A percentile compares a stretch with the other conserved stretches of the same genome.
These are phyloP conservation scores for Spiromyces aspiralis DNA, from an alignment of 371 early-diverging fungal genomes.

Conservation along the genomic window DNA sequence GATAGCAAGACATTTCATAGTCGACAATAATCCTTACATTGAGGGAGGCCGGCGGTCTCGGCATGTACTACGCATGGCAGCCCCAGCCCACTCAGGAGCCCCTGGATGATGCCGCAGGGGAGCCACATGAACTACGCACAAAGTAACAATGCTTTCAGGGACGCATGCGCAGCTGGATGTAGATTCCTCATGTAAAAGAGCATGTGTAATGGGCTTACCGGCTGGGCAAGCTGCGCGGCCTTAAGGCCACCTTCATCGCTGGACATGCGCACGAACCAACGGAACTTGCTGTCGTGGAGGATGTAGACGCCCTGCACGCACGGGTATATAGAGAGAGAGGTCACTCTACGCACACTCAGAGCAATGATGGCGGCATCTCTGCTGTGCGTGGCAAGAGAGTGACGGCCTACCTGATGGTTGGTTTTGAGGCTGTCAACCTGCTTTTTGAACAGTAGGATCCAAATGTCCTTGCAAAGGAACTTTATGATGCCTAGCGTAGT, in stretches of 20 bases:
- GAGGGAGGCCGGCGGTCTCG: slow-evolving; percentile 71
- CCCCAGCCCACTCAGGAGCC: slow-evolving; percentile 78
- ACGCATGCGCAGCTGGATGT: neutral
- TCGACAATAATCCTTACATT: too few species aligned
- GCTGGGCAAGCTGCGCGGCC: slow-evolving; percentile 55
- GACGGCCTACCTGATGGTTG: slow-evolving; percentile 71
- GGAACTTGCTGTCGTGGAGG: slow-evolving; percentile 90
- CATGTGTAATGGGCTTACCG: slow-evolving; percentile 38
- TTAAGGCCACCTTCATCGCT: slow-evolving; percentile 55
- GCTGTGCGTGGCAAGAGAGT: neutral
- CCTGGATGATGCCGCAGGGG: slow-evolving; percentile 90
- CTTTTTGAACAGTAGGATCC: slow-evolving; percentile 85
- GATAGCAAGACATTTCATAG: too few species aligned
- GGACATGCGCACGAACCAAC: slow-evolving; percentile 84
- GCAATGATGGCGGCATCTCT: neutral
- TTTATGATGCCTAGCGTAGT: slow-evolving; percentile 91
- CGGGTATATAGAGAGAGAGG: neutral
- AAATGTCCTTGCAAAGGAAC: slow-evolving; percentile 94
- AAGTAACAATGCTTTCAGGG: neutral
- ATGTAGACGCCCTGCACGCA: slow-evolving; percentile 95
- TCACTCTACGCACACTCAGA: neutral
- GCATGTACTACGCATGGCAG: slow-evolving; percentile 71
- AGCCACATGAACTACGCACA: slow-evolving; percentile 64
- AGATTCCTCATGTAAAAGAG: neutral
- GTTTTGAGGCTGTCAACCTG: slow-evolving; percentile 96